Evolutionary conservation across 2,329 filamentous ascomycete genomes (phyloP), one percentile per base, ranked within the genome.

Genomic region (Cordyceps farinosa): DNA sequence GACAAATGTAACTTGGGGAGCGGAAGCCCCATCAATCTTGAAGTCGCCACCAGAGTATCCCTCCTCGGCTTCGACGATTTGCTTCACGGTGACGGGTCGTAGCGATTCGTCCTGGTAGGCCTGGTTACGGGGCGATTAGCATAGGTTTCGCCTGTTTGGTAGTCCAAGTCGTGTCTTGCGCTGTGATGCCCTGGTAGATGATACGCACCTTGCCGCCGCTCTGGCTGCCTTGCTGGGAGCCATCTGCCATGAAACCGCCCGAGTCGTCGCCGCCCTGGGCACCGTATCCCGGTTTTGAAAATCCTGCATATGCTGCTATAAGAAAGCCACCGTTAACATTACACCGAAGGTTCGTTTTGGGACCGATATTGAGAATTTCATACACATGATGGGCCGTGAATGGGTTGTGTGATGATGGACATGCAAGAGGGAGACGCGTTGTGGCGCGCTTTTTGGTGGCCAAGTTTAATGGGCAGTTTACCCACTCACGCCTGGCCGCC

Each of bases 61-160:
- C 77, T 92, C 89, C 67, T 90, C 84, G 67, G 92, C 91, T 67
- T 96, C 91, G 72, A 93, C 81, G 64, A 97, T 85, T 78, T 99
- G 95, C 77, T 97, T 97, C 78, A 98, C 91, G 11, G 95, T 99
- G 53, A 97, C 90, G 1, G 95, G 93, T 51, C 95, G 90, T 59
- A 99, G 84, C 27, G 92, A 93, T 71, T 97, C 92, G 76, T 96
- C 91, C 69, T 84, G 83, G 74, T 90, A 90, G 65, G 80, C 79
- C 82, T 87, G 65, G 9, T 11, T 9, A n/a, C 17, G 2, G 6
- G 30, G 7, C 9, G 22, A 32, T 61, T 17, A 54, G 50, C 17
- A 54, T 5, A 17, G 29, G 3, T 11, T 7, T 32, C 36, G 17
- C 17, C 36, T n/a, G 4, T 8, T 17, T 53, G 27, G 11, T 3